These are phyloP conservation scores for Corynespora cassiicola DNA, from an alignment of 2,329 filamentous ascomycete species.

Conservation along the genomic window DNA sequence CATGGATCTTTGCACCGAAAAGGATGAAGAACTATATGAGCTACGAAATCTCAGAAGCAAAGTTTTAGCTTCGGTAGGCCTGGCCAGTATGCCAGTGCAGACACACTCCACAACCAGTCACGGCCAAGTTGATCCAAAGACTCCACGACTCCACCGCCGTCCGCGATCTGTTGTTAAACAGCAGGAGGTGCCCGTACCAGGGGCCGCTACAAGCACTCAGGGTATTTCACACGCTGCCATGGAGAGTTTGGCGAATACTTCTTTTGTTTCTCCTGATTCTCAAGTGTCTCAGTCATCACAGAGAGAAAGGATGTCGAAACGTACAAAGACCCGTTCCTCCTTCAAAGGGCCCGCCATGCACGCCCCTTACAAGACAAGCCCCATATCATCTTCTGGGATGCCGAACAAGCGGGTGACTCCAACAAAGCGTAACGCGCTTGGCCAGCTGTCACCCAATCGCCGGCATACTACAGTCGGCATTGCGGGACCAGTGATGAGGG, in stretches of 20 bases:
- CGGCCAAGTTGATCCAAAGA: constrained; percentile 10
- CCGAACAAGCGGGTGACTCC: constrained; percentile 23
- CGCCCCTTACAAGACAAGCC: constrained; percentile 31
- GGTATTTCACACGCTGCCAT: constrained; percentile 18
- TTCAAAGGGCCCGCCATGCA: constrained; percentile 38
- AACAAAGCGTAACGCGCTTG: constrained; percentile 33
- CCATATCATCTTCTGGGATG: constrained; percentile 14
- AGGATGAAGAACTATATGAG: constrained; percentile 37
- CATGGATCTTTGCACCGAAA: constrained; percentile 28
- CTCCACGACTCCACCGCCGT: constrained; percentile 23
- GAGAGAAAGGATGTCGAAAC: constrained; percentile 50
- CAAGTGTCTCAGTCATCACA: constrained; percentile 33
- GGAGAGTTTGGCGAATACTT: constrained; percentile 26
- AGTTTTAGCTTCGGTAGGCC: constrained; percentile 32
- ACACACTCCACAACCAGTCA: neutral
- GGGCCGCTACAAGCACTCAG: constrained; percentile 4
- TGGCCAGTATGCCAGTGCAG: constrained; percentile 9
- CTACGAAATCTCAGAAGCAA: constrained; percentile 27
- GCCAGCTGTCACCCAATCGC: constrained; percentile 42
- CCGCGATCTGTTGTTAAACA: constrained; percentile 25
- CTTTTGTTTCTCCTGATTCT: constrained; percentile 28
- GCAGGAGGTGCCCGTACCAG: constrained; percentile 13
- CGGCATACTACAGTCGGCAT: constrained; percentile 37
- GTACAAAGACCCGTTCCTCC: constrained; percentile 41
- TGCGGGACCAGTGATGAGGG: constrained; percentile 16